Percentiles rank a stretch among this genome's conserved stretches.
Evolutionary conservation across 805 yeast genomes (phyloP).

Genomic region (Yarrowia yakushimensis): DNA sequence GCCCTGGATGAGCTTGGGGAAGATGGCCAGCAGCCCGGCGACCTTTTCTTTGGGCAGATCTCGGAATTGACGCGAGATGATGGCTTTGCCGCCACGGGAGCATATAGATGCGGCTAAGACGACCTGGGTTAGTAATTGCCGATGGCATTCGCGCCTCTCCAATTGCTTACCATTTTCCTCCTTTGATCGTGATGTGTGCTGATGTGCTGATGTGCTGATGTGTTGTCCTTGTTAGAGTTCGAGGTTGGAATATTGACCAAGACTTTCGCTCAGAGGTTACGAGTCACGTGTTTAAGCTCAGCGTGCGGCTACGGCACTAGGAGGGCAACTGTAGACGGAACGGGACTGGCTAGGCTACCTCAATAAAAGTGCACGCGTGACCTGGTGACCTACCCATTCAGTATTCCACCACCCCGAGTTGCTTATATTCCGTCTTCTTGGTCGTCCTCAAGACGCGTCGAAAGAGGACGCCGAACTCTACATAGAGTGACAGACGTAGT

Average conservation of each 20-base stretch:
- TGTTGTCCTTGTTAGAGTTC: conserved; percentile 24
- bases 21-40: conserved; percentile 77
- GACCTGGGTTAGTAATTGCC: conserved; percentile 28
- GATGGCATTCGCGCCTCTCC: background rate
- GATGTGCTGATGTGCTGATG: conserved; percentile 6
- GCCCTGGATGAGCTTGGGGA: conserved; percentile 73
- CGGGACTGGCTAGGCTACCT: no score
- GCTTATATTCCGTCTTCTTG: no score
- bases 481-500: no score
- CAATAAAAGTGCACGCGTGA: no score
- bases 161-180: conserved; percentile 24
- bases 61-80: conserved; percentile 86
- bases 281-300: conserved; percentile 11
- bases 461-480: no score
- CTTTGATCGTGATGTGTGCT: conserved; percentile 18
- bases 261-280: background rate
- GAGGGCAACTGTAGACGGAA: no score
- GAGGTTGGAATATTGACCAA: conserved; percentile 4
- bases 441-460: no score
- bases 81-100: conserved; percentile 88
- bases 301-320: background rate
- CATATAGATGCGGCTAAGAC: conserved; percentile 87
- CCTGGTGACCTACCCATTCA: no score
- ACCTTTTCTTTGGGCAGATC: conserved; percentile 82
- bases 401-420: no score